A percentile compares a stretch with the other conserved stretches of the same genome.
Evolutionary conservation across 768 basidiomycete genomes (phyloP).

Genomic region (Sporobolomyces pararoseus): DNA sequence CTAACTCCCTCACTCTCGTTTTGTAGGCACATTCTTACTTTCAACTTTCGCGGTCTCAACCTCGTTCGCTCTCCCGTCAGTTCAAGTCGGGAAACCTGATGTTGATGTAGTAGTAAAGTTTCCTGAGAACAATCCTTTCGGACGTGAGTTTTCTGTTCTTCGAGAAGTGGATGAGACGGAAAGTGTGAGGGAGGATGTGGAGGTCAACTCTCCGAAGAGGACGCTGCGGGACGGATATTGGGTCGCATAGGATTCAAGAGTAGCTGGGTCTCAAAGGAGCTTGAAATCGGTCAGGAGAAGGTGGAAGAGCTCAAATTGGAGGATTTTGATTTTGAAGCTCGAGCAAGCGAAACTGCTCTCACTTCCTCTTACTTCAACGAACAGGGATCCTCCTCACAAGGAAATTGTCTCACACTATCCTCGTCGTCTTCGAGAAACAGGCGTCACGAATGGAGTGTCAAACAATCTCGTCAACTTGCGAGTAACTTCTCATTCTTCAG

Average conservation of each 20-base stretch:
- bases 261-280: no score
- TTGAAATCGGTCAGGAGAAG: no score
- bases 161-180: not conserved
- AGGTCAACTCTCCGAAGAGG: not conserved
- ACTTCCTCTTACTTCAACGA: no score
- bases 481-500: constrained; percentile 5
- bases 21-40: not conserved
- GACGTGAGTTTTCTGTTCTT: constrained; percentile 9
- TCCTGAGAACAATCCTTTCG: constrained; percentile 9
- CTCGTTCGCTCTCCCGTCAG: not conserved
- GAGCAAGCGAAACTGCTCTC: no score
- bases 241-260: no score
- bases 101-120: constrained; percentile 8
- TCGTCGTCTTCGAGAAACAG: not conserved
- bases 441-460: constrained; percentile 14
- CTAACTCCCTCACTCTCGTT: not conserved
- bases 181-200: not conserved
- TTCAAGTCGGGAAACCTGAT: constrained; percentile 5
- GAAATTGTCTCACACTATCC: not conserved
- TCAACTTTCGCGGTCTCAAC: not conserved
- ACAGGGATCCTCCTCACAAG: no score
- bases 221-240: no score
- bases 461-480: not conserved
- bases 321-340: no score
- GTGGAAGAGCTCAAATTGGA: no score